A percentile compares a stretch with the other conserved stretches of the same genome.
Evolutionary conservation across 106 monocot species (phyloP).

Genomic region (Allium sativum): DNA sequence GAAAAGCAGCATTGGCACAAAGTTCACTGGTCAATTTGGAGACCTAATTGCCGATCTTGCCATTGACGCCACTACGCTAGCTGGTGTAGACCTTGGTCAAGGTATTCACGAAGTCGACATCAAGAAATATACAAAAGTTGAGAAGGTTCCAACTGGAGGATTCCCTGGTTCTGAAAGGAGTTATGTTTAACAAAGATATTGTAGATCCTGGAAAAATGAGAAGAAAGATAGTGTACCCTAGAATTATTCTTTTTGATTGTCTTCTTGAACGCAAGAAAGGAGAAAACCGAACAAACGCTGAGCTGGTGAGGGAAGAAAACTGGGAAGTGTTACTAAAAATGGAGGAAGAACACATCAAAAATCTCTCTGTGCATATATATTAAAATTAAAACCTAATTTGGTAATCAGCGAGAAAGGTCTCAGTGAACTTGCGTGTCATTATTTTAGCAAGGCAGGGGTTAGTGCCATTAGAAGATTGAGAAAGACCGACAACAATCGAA

Average conservation of each 20-base stretch:
- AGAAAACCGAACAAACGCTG: constrained; percentile 98
- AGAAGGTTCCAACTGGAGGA: constrained; percentile 93
- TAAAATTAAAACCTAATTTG: constrained; percentile 90
- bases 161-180: constrained; percentile 85
- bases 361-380: constrained; percentile 64
- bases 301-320: constrained; percentile 88
- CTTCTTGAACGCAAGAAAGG: constrained; percentile 97
- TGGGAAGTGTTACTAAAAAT: constrained; percentile 85
- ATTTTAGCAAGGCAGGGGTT: constrained; percentile 87
- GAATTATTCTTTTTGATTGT: constrained; percentile 90
- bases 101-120: constrained; percentile 86
- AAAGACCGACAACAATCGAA: constrained; percentile 90
- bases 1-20: constrained; percentile 95
- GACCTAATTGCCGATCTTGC: constrained; percentile 47
- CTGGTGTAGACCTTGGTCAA: too few relatives aligned
- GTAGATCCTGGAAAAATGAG: constrained; percentile 96
- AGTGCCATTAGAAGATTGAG: constrained; percentile 80
- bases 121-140: constrained; percentile 93
- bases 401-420: constrained; percentile 95
- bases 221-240: constrained; percentile 80
- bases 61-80: too few relatives aligned
- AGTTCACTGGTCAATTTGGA: constrained; percentile 97
- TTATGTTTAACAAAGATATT: constrained; percentile 96
- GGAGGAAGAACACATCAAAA: constrained; percentile 97
- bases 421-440: constrained; percentile 90